These are phyloP conservation scores for Dioscorea dumetorum DNA, from an alignment of 106 monocot species.

Conservation along the genomic window DNA sequence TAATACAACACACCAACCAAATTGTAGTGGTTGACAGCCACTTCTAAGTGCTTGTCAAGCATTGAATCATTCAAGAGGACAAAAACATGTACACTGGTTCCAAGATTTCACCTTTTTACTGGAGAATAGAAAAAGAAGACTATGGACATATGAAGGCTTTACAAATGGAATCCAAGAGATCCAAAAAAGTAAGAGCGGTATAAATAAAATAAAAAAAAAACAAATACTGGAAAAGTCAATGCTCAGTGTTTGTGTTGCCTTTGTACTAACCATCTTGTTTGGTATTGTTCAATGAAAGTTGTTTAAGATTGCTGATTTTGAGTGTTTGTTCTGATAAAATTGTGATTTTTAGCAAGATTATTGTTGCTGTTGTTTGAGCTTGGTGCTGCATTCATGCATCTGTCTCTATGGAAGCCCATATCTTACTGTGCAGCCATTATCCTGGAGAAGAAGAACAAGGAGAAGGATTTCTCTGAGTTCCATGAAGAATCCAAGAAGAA, in stretches of 20 bases:
- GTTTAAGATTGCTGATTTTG: slow-evolving; percentile 12
- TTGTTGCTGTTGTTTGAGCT: background rate
- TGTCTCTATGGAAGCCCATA: slow-evolving; percentile 88
- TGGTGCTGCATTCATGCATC: slow-evolving; percentile 47
- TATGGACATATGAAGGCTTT: no score
- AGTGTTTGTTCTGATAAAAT: background rate
- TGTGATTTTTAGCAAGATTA: background rate
- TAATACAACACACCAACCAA: no score
- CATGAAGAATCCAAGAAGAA: background rate
- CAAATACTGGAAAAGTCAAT: background rate
- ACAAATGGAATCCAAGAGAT: no score
- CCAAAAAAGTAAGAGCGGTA: background rate
- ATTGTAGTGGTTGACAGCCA: no score
- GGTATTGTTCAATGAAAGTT: background rate
- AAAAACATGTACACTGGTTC: no score
- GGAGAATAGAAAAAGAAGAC: no score
- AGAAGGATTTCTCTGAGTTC: slow-evolving; percentile 9
- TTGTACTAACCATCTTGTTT: no score
- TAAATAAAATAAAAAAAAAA: background rate
- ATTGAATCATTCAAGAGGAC: no score
- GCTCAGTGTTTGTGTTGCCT: no score
- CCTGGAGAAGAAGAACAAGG: slow-evolving; percentile 50
- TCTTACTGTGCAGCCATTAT: slow-evolving; percentile 79
- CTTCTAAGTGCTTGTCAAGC: no score
- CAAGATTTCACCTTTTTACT: no score